These are phyloP conservation scores for Cercophora newfieldiana DNA, from an alignment of 495 filamentous ascomycete species.

Conservation along the genomic window DNA sequence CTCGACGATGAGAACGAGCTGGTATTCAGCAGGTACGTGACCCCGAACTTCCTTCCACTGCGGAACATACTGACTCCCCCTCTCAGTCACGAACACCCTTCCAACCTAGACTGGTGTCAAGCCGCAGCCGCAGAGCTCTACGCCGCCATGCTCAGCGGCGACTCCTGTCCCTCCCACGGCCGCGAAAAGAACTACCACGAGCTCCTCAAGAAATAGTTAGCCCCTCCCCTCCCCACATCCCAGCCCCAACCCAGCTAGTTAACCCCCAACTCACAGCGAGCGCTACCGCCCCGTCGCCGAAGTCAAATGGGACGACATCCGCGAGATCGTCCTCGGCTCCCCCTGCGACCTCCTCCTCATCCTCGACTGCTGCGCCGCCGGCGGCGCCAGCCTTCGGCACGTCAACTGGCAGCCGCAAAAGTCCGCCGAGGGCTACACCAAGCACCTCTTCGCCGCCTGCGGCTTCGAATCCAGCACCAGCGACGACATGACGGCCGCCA, in stretches of 20 bases:
- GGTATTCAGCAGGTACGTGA: slow-evolving; percentile 34
- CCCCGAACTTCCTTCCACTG: not conserved
- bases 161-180: slow-evolving; percentile 20
- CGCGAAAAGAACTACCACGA: slow-evolving; percentile 16
- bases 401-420: slow-evolving; percentile 27
- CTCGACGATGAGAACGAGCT: slow-evolving; percentile 37
- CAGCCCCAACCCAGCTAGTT: not conserved
- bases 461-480: slow-evolving; percentile 37
- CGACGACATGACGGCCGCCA: slow-evolving; percentile 38
- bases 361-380: slow-evolving; percentile 41
- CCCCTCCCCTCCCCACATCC: not conserved
- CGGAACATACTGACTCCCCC: not conserved
- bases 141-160: slow-evolving; percentile 25
- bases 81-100: slow-evolving; percentile 36
- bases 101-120: slow-evolving; percentile 31
- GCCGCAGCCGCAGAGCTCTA: slow-evolving; percentile 37
- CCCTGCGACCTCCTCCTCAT: slow-evolving; percentile 34
- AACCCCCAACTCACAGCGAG: slow-evolving; percentile 24
- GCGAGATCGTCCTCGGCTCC: slow-evolving; percentile 27
- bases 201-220: slow-evolving; percentile 37
- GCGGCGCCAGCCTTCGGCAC: slow-evolving; percentile 30
- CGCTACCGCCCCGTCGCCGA: slow-evolving; percentile 35
- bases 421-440: slow-evolving; percentile 30
- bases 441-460: slow-evolving; percentile 39
- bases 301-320: slow-evolving; percentile 32